These are phyloP conservation scores for Fusarium falciforme DNA, from an alignment of 2,329 filamentous ascomycete species.

Conservation along the genomic window DNA sequence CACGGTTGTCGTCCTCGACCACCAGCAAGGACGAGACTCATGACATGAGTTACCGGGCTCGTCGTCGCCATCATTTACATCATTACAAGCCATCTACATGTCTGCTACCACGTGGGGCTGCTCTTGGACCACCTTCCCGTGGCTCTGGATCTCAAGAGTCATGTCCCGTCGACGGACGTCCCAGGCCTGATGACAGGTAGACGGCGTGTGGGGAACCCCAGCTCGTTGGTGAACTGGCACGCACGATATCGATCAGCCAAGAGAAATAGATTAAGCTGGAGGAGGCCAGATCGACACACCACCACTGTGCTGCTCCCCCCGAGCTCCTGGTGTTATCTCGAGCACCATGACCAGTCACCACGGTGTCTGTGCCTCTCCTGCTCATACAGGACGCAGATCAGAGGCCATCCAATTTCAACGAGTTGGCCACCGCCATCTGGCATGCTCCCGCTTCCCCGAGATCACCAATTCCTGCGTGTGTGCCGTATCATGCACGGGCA, in stretches of 20 bases:
- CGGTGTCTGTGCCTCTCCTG: not conserved
- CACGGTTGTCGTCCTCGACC: not conserved
- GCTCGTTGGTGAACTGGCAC: not conserved
- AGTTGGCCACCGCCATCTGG: constrained; percentile 3
- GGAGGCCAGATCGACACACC: not conserved
- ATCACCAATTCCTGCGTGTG: not conserved
- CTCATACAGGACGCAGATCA: constrained; percentile 14
- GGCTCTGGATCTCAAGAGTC: not conserved
- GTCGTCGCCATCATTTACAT: not conserved
- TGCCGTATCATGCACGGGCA: not conserved
- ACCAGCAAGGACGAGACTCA: not conserved
- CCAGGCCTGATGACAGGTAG: not conserved
- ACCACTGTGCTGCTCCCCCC: not conserved
- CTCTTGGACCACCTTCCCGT: not conserved
- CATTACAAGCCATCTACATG: not conserved
- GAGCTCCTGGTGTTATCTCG: constrained; percentile 4
- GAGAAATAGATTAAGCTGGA: not conserved
- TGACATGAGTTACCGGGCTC: not conserved
- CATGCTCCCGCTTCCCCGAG: not conserved
- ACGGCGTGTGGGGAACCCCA: constrained; percentile 5
- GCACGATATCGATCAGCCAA: not conserved
- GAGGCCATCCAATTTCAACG: constrained; percentile 6
- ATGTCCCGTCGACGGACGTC: not conserved
- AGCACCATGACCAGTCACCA: constrained; percentile 3
- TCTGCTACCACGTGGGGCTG: not conserved